Evolutionary conservation across 192 early-diverging fungal species (phyloP).

Genomic region (Tieghemiomyces parasiticus): DNA sequence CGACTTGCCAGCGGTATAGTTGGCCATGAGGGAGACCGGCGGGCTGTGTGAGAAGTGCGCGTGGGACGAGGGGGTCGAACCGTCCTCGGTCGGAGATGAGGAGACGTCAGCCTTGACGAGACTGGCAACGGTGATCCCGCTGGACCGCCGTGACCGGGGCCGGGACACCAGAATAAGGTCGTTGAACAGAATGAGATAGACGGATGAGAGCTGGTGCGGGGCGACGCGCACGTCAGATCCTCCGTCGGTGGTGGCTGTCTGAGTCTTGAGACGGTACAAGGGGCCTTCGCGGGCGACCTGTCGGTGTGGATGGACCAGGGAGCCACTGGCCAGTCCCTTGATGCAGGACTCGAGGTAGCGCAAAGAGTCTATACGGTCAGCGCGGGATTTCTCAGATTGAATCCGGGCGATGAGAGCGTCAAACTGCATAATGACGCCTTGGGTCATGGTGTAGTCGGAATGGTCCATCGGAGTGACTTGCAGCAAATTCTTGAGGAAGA

Average conservation of each 20-base stretch:
- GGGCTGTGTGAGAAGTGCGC: too few species aligned
- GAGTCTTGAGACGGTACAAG: slow-evolving; percentile 4
- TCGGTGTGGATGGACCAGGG: slow-evolving; percentile 11
- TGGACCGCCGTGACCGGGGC: not conserved
- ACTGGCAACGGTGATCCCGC: not conserved
- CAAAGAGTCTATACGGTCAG: slow-evolving; percentile 16
- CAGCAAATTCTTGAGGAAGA: slow-evolving; percentile 36
- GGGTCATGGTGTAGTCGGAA: slow-evolving; percentile 15
- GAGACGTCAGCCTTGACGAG: not conserved
- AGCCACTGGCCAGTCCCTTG: slow-evolving; percentile 12
- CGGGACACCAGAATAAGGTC: not conserved
- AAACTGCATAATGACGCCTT: slow-evolving; percentile 14
- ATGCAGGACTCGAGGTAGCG: slow-evolving; percentile 14
- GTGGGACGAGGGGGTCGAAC: too few species aligned
- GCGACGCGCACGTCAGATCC: not conserved
- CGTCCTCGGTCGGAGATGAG: not conserved
- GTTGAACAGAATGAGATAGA: not conserved
- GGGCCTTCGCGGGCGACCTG: not conserved
- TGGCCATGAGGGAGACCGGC: not conserved
- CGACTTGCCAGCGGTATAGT: not conserved
- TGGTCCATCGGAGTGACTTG: slow-evolving; percentile 18
- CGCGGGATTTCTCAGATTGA: slow-evolving; percentile 15
- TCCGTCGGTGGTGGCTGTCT: not conserved
- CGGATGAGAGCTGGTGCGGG: slow-evolving; percentile 1
- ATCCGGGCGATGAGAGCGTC: slow-evolving; percentile 14